Base-by-base conservation (phyloP, 148 eudicot species). In the Diospyros kaki region DNA sequence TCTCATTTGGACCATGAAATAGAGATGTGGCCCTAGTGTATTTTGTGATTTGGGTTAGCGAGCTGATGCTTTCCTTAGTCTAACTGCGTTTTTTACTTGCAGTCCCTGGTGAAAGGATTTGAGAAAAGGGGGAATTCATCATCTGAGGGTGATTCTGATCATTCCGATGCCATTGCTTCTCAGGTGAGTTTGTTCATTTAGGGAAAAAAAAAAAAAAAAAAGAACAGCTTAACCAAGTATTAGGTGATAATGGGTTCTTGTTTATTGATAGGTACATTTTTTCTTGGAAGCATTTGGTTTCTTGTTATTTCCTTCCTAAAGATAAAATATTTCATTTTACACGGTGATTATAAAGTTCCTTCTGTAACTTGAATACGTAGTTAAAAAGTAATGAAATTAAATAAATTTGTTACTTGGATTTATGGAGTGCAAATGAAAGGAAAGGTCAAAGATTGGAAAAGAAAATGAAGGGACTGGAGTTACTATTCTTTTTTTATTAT, bases 101-200 rank as follows among this genome's bases (percentile, higher is more conserved):
- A 94, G 98, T 77, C 84, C 28, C 46, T 90, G 82, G 82, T 92
- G 65, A 90, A 90, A 79, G 87, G 87, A 10, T 15, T 80, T 64
- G 96, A 91, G 75, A 85, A 78, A 17, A 73, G 84, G 0, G 92
- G 89, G 68, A 89, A 87, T 5, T 75, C 87, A 12, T 71, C 79
- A 8, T 71, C 79, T 6, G 79, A 83, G 66, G 81, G 79, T 71
- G 96, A 88, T 6, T 9, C 75, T 0, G 83, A 77, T 11, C 53
- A 75, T 56, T 77, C 93, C 67, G 97, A 90, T 73, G 93, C 90
- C 42, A 78, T 94, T 50, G 86, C 97, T 83, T 84, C 91, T 69
- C 98, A 94, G 91, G 98, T 94, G 64, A 55, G 71, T 59, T 54
- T 41, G 28, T 28, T 28, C 28, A 28, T 40, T 5, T 3, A 9